Evolutionary conservation across 2,329 filamentous ascomycete genomes (phyloP), one percentile per base, ranked within the genome.

Genomic region (Aspergillus sp.): DNA sequence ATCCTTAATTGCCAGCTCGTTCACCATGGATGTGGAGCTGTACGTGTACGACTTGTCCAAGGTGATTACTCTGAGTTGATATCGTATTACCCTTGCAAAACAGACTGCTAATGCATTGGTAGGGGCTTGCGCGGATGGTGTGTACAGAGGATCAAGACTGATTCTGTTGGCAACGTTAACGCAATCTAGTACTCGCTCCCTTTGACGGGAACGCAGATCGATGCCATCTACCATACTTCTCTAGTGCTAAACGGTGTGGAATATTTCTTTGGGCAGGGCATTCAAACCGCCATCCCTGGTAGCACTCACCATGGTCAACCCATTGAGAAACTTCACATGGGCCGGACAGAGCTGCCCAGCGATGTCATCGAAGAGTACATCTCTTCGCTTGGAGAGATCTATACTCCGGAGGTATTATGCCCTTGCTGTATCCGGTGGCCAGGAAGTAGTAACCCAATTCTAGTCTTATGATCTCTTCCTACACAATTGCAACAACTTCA

Each of bases 401-500:
- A 96, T 71, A 96, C 92, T 0, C 81, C 89, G 9, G 87, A 92
- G 80, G 90, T 89, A 69, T 14, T 71, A 29, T 29, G 26, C 26
- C 59, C 9, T 14, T 32, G 22, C 12, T 14, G 2, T 47, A 11
- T 12, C n/a, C 42, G 16, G 4, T 11, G 6, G 7, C 42, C 32
- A 9, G 6, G n/a, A n/a, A 57, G 47, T 24, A 62, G 57, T 63
- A 59, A 66, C 52, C 54, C 9, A 26, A 42, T 29, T 9, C 18
- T 64, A 92, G 85, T 90, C 91, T 0, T 98, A 98, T 71, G 92
- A 97, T 71, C 80, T 97, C 5, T 96, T 91, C 79, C 68, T 85
- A 29, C 92, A 97, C 76, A 99, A 99, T 73, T 98, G 94, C 80
- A 99, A 98, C 79, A 97, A 97, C 75, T 99, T 98, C 76, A 91